phyloP scores from a whole-genome alignment of 768 basidiomycete species.

The Boletus pseudopeckii region DNA sequence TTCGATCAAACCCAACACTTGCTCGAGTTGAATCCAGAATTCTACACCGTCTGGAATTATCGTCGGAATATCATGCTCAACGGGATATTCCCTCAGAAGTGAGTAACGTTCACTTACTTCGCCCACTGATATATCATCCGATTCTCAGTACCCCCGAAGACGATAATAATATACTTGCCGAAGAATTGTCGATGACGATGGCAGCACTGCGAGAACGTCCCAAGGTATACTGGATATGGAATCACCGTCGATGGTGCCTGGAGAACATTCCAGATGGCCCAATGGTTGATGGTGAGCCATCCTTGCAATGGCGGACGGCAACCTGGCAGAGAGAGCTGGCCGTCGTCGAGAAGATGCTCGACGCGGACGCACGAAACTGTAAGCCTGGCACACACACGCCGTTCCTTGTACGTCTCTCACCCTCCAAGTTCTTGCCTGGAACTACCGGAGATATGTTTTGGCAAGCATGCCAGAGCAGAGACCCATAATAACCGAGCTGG shows the following conservation, averaged over 20 bases:
- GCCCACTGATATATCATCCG: slow-evolving; percentile 7
- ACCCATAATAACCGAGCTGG: slow-evolving; percentile 65
- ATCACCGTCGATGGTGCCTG: slow-evolving; percentile 93
- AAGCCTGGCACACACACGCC: slow-evolving; percentile 25
- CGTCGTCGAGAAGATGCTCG: slow-evolving; percentile 90
- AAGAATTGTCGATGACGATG: slow-evolving; percentile 81
- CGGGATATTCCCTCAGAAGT: slow-evolving; percentile 71
- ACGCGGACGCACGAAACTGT: slow-evolving; percentile 93
- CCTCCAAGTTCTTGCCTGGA: slow-evolving; percentile 84
- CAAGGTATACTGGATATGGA: slow-evolving; percentile 99
- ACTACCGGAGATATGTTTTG: slow-evolving; percentile 86
- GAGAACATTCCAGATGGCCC: slow-evolving; percentile 81
- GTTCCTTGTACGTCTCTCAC: slow-evolving; percentile 1
- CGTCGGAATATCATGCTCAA: slow-evolving; percentile 73
- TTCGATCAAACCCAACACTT: slow-evolving; percentile 74
- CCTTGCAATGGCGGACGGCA: slow-evolving; percentile 66
- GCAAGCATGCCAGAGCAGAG: slow-evolving; percentile 59
- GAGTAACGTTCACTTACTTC: slow-evolving; percentile 8
- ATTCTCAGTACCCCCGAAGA: slow-evolving; percentile 53
- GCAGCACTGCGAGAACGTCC: slow-evolving; percentile 78
- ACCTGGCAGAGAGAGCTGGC: slow-evolving; percentile 85
- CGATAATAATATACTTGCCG: slow-evolving; percentile 58
- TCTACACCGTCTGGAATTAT: slow-evolving; percentile 97
- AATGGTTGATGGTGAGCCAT: slow-evolving; percentile 38
- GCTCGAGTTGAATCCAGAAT: slow-evolving; percentile 87